Conservation (phyloP, 441 rosid genomes). For the Syzygium malaccense region DNA sequence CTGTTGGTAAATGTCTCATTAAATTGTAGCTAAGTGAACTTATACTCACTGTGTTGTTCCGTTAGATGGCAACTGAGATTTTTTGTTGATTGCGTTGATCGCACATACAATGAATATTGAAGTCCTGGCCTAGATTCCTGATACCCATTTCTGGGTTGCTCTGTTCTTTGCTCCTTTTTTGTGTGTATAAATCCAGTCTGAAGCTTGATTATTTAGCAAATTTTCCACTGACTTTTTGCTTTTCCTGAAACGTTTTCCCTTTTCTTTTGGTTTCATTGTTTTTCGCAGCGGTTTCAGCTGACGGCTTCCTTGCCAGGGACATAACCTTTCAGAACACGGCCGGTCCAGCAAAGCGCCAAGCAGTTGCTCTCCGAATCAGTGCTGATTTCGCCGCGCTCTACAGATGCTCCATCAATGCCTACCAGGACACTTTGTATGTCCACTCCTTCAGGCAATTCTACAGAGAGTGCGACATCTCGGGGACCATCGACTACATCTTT, state of each 20-base stretch:
- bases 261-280: neutral
- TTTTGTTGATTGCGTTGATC: neutral
- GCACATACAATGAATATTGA: neutral
- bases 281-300: slow-evolving; percentile 67
- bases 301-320: slow-evolving; percentile 77
- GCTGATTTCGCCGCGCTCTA: slow-evolving; percentile 71
- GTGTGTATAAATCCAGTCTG: neutral
- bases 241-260: neutral
- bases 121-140: neutral
- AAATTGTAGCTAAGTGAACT: neutral
- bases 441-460: slow-evolving; percentile 87
- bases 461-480: slow-evolving; percentile 70
- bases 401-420: slow-evolving; percentile 47
- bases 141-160: neutral
- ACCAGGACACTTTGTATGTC: slow-evolving; percentile 65
- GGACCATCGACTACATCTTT: slow-evolving; percentile 73
- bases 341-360: slow-evolving; percentile 71
- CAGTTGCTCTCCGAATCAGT: slow-evolving; percentile 65
- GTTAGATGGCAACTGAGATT: neutral
- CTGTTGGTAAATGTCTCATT: slow-evolving; percentile 39
- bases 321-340: slow-evolving; percentile 63
- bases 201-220: neutral
- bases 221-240: neutral
- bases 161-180: neutral
- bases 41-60: neutral